Percentiles rank a stretch among this genome's conserved stretches.
phyloP scores from a whole-genome alignment of 2,329 filamentous ascomycete species.

The Coleophoma eucalyptorum region DNA sequence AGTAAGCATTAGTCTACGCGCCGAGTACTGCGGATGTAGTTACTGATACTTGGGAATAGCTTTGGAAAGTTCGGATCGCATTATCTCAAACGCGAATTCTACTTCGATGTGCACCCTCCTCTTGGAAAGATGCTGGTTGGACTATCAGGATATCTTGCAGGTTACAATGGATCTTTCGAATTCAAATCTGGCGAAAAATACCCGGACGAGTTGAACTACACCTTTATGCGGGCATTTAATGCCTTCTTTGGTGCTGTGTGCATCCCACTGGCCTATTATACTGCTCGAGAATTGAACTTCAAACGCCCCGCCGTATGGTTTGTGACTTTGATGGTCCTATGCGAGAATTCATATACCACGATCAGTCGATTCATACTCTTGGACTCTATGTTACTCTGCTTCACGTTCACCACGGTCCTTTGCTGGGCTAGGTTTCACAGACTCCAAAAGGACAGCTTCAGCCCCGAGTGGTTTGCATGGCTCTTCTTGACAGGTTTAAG shows the following conservation, averaged over 20 bases:
- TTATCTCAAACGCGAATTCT: constrained; percentile 98
- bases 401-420: constrained; percentile 94
- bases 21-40: constrained; percentile 31
- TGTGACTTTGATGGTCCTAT: constrained; percentile 93
- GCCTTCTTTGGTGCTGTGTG: constrained; percentile 90
- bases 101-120: constrained; percentile 94
- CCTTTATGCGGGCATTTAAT: constrained; percentile 98
- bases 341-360: constrained; percentile 98
- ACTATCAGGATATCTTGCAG: constrained; percentile 90
- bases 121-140: constrained; percentile 98
- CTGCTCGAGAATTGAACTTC: constrained; percentile 85
- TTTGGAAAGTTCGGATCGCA: constrained; percentile 98
- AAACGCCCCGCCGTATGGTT: constrained; percentile 88
- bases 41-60: constrained; percentile 36
- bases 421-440: constrained; percentile 98
- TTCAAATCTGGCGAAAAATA: constrained; percentile 99
- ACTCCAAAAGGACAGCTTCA: constrained; percentile 80
- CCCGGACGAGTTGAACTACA: constrained; percentile 90
- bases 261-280: constrained; percentile 92
- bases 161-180: constrained; percentile 98
- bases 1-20: constrained; percentile 44
- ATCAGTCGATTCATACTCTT: constrained; percentile 98
- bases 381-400: constrained; percentile 97
- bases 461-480: constrained; percentile 91
- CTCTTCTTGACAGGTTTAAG: constrained; percentile 89